Base-by-base conservation (phyloP, 177 flowering plant species). In the Vitis hybrid region DNA sequence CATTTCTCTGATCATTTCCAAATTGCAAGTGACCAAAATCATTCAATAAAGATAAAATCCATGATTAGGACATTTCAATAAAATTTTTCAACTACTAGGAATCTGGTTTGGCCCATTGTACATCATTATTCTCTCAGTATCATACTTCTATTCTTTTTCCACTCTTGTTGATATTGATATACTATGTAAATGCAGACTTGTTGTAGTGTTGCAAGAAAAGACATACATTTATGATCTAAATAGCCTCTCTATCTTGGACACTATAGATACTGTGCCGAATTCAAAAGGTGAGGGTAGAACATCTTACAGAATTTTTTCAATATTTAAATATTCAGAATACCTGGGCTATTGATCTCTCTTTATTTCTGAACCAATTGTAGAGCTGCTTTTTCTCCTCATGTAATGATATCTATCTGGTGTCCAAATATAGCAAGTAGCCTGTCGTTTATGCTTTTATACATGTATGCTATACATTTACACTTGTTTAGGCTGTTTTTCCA, bases 211-310 rank as follows among this genome's bases (percentile, higher is more conserved):
- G 84, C 89, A 82, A 78, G 97, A 91, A 63, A 91, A 87, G 79
- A 77, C 90, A 10, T 90, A 82, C 77, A 88, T 94, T 69, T 94
- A 94, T 85, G 98, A 94, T 77, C 65, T 81, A 69, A 86, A 91
- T 76, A 86, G 73, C 72, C 90, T 94, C 52, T 75, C 77, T 41
- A 87, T 92, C 66, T 73, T 92, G 81, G 92, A 83, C 71, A 87
- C 94, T 17, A 79, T 94, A 54, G 97, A 94, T 67, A 91, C 97
- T 2, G 91, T 85, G 63, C 92, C 88, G 60, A 94, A 94, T 79
- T 54, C 74, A 66, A 92, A 91, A 85, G 98, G 98, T 91, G 71
- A 76, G 80, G 20, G 56, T 46, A 9, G 67, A 64, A 66, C 32
- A 15, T 63, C 35, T 61, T 69, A 56, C 49, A 49, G 30, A 8